A percentile compares a stretch with the other conserved stretches of the same genome.
Evolutionary conservation across 805 yeast genomes (phyloP).

Genomic region (Ogataea methylovora): DNA sequence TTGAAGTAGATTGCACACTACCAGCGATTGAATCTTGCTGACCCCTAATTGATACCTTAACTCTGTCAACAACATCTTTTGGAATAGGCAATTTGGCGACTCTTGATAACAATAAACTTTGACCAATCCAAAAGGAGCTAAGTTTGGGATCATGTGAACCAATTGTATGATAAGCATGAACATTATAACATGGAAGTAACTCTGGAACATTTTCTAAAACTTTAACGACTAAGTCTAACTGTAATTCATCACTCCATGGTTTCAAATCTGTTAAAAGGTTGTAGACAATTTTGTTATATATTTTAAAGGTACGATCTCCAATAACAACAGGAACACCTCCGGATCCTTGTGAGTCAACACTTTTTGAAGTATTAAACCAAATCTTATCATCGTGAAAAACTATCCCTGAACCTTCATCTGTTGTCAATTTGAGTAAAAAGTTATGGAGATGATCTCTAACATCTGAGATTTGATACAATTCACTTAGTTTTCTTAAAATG

Average conservation of each 20-base stretch:
- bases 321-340: conserved; percentile 38
- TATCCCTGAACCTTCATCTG: conserved; percentile 43
- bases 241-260: conserved; percentile 73
- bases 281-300: conserved; percentile 63
- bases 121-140: conserved; percentile 79
- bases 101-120: conserved; percentile 51
- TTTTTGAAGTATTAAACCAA: conserved; percentile 33
- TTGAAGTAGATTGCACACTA: background rate
- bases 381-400: conserved; percentile 38
- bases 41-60: conserved; percentile 4
- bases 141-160: conserved; percentile 75
- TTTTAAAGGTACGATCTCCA: conserved; percentile 45
- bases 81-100: conserved; percentile 57
- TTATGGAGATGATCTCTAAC: conserved; percentile 32
- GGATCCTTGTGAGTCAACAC: conserved; percentile 2
- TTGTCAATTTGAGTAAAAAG: conserved; percentile 41
- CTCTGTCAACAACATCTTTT: conserved; percentile 10
- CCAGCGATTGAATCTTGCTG: conserved; percentile 2
- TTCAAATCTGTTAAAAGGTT: conserved; percentile 57
- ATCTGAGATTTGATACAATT: conserved; percentile 30
- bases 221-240: conserved; percentile 44
- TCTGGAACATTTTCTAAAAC: conserved; percentile 57
- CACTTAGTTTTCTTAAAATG: conserved; percentile 50
- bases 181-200: conserved; percentile 62
- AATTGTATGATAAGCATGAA: conserved; percentile 46